Evolutionary conservation across 192 early-diverging fungal genomes (phyloP), one percentile per base, ranked within the genome.

Genomic region (Chytriomyces sp.): DNA sequence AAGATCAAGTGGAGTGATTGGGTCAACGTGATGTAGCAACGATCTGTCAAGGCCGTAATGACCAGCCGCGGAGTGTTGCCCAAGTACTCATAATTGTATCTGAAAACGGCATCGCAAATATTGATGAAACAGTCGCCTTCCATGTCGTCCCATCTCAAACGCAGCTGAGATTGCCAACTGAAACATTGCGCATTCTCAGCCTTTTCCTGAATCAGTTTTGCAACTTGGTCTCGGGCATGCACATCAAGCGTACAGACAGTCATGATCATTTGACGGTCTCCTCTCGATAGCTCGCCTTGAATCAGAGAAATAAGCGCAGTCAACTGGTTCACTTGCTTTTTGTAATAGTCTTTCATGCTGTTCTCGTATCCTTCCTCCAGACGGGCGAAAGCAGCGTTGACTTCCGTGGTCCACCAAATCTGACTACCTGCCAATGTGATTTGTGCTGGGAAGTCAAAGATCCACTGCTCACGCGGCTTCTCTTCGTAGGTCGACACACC

Each of bases 321-420:
- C 7, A 91, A 76, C 77, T 91, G 90, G 64, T 89, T 89, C 67
- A 88, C 86, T 75, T 91, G 90, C 79, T 91, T 91, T 74, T 90
- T 91, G 84, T 89, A 90, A 82, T 91, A 91, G 67, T 91, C 90
- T 69, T 91, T 91, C 66, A 91, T 73, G 5, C 87, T 78, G 78
- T 91, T 91, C 78, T 91, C 90, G 74, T 91, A 91, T 9, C 90
- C 90, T 67, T 91, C 90, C 77, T 91, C 90, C 10, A 91, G 72
- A 2, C 90, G 75, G 26, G 82, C 71, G 73, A 91, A 91, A 0
- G 90, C 86, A 0, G 77, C 89, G 76, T 91, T 91, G 23, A 91
- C 90, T 82, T 91, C 90, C 6, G 90, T 91, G 9, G 89, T 90
- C 90, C 90, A 91, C 90, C 90, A 91, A 66, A 91, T 89, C 70